A percentile compares a stretch with the other conserved stretches of the same genome.
Conservation (phyloP, 495 filamentous ascomycete species). For the Bryoglossum gracile region DNA sequence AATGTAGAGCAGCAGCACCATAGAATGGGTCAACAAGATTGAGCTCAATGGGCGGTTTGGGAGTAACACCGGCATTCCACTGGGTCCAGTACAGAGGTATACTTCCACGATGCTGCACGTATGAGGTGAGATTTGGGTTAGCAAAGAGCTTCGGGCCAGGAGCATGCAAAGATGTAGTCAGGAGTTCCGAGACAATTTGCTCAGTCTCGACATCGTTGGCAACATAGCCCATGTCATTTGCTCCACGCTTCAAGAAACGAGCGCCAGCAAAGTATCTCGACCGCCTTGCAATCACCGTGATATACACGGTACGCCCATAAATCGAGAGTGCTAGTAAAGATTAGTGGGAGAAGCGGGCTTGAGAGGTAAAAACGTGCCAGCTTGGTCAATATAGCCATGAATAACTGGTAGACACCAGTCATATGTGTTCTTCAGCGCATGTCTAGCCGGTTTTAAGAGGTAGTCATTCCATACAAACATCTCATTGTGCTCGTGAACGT, state of each 20-base stretch:
- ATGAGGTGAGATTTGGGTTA: conserved; percentile 89
- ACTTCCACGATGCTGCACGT: conserved; percentile 93
- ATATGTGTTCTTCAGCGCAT: conserved; percentile 66
- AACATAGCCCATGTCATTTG: conserved; percentile 93
- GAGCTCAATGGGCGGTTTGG: conserved; percentile 90
- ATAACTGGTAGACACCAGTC: conserved; percentile 97
- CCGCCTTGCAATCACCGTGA: conserved; percentile 85
- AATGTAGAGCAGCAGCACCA: conserved; percentile 90
- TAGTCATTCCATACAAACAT: conserved; percentile 99
- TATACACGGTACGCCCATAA: conserved; percentile 79
- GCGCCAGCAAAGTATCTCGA: conserved; percentile 94
- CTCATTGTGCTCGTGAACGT: conserved; percentile 65
- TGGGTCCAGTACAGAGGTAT: conserved; percentile 98
- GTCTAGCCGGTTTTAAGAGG: conserved; percentile 68
- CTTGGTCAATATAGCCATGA: conserved; percentile 92
- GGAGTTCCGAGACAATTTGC: conserved; percentile 90
- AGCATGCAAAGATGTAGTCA: conserved; percentile 92
- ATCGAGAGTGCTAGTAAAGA: conserved; percentile 66
- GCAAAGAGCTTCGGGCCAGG: conserved; percentile 79
- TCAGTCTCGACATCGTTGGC: conserved; percentile 99
- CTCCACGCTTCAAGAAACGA: conserved; percentile 86
- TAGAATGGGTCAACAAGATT: conserved; percentile 96
- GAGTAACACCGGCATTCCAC: conserved; percentile 89
- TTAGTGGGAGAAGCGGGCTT: conserved; percentile 43
- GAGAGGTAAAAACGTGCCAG: conserved; percentile 32